Evolutionary conservation across 495 filamentous ascomycete species (phyloP), one percentile per base, ranked within the genome.

Genomic region (Penicillium robsamsonii): DNA sequence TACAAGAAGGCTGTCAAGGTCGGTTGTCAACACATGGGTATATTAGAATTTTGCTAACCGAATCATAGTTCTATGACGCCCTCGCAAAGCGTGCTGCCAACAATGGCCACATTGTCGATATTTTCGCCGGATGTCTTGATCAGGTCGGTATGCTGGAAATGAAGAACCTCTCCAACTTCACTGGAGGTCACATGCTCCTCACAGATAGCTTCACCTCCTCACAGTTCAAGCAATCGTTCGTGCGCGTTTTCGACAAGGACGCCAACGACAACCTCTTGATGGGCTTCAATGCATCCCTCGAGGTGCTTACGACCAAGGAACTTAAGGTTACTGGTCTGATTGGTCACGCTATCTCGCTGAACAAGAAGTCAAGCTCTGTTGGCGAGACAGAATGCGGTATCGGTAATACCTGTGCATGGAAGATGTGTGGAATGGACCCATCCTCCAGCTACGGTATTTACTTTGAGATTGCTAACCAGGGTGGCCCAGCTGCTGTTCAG

Each of bases 1-100:
- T 97, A 96, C 77, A 99, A 99, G 81, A 97, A 97, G 74, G 94
- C 95, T 43, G 73, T 96, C 13, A 99, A 97, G 87, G 91, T 96
- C 75, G 35, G 75, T 51, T 55, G 17, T 41, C 31, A 3, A 25
- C 11, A 9, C 25, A 5, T 9, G 15, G 4, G 18, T 46, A 24
- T 33, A 46, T n/a, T 20, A 7, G n/a, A 4, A 10, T 33, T 46
- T 53, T 67, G 62, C 66, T 74, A 57, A 60, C 7, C 12, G 18
- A n/a, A 20, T 18, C 35, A 18, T 70, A 94, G 91, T 99, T 97
- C 75, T 99, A 97, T 67, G 93, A 99, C 62, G 90, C 83, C 58
- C 85, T 99, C 33, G 92, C 95, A n/a, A 97, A 97, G 76, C 84
- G 95, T 50, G 89, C 90, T 22, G 90, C 95, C 3, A 91, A 97